Base-by-base conservation (phyloP, 352 stramenopile genomes). In the Pythium dissimile region DNA sequence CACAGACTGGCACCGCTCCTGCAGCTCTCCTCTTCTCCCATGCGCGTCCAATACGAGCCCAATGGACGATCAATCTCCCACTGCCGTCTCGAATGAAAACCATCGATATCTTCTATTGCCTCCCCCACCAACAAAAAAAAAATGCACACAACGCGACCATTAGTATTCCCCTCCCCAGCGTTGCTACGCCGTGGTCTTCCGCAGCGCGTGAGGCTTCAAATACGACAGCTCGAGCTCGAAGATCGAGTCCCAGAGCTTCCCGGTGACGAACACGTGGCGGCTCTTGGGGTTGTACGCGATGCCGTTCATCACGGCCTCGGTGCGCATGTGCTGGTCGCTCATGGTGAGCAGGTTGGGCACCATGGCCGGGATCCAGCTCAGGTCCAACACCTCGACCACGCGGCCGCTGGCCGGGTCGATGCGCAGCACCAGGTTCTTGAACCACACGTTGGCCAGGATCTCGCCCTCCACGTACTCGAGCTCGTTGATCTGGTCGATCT, bases 381-480 rank as follows among this genome's bases (percentile, higher is more conserved):
- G 57, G 55, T 95, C 77, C 15, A 94, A 77, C 39, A 72, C 54
- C 56, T 93, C 82, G 16, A 92, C 48, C 20, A 96, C 80, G 16
- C 57, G 39, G 18, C 88, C 88, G 26, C 69, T 84, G n/a, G 32
- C 45, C 15, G 80, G 68, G 54, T 95, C 71, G 43, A 96, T 96
- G 12, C 81, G 77, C 38, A 95, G 47, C 21, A 96, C 72, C 45
- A 81, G 30, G 56, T 89, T 73, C 42, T 81, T 61, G 55, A 89
- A 88, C 88, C 88, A 96, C 18, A 96, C 80, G 53, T 96, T 96
- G 15, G 88, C 88, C 10, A 95, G 72, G 20, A 96, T 71, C 53
- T 93, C 81, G 5, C 75, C 84, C 23, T 91, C 64, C 1, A 94
- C 80, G 41, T 74, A 95, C 72, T 96, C 88, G 39, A 96, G 75